phyloP scores from a whole-genome alignment of 2,329 filamentous ascomycete species.

The Trichophyton simii region DNA sequence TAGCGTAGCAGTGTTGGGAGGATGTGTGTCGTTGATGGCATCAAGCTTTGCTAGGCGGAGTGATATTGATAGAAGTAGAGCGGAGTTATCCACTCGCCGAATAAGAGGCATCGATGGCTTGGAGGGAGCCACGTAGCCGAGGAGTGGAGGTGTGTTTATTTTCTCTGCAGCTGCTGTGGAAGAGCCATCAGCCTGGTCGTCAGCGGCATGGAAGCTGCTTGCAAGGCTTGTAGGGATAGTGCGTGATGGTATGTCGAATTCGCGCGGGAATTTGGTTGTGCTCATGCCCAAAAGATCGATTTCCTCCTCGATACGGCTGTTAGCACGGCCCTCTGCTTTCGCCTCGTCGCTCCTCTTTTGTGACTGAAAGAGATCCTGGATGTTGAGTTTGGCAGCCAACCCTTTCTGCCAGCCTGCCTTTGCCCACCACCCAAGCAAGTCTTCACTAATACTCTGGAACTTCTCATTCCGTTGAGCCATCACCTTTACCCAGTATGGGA shows the following conservation, averaged over 20 bases:
- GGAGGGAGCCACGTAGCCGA: constrained; percentile 64
- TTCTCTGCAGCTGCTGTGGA: constrained; percentile 13
- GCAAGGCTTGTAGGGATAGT: constrained; percentile 13
- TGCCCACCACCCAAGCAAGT: constrained; percentile 89
- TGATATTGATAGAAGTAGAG: constrained; percentile 67
- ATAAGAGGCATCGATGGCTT: constrained; percentile 50
- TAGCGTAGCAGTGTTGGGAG: constrained; percentile 34
- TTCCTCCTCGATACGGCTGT: constrained; percentile 38
- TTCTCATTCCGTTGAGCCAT: constrained; percentile 67
- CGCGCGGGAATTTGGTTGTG: constrained; percentile 34
- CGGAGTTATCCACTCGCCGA: constrained; percentile 76
- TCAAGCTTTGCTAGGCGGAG: constrained; percentile 74
- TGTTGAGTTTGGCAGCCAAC: constrained; percentile 61
- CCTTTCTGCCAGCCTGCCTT: constrained; percentile 85
- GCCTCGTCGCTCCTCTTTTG: constrained; percentile 30
- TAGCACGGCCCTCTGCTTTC: constrained; percentile 28
- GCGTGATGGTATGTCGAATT: constrained; percentile 8
- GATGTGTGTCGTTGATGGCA: constrained; percentile 44
- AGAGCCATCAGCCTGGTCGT: constrained; percentile 10
- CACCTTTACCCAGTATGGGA: constrained; percentile 82
- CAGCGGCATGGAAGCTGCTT: neutral
- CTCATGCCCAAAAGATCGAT: constrained; percentile 43
- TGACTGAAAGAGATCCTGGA: constrained; percentile 51
- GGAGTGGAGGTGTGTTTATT: constrained; percentile 54
- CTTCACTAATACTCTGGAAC: constrained; percentile 80